Evolutionary conservation across 495 filamentous ascomycete species (phyloP), one percentile per base, ranked within the genome.

Genomic region (Xylaria bambusicola): DNA sequence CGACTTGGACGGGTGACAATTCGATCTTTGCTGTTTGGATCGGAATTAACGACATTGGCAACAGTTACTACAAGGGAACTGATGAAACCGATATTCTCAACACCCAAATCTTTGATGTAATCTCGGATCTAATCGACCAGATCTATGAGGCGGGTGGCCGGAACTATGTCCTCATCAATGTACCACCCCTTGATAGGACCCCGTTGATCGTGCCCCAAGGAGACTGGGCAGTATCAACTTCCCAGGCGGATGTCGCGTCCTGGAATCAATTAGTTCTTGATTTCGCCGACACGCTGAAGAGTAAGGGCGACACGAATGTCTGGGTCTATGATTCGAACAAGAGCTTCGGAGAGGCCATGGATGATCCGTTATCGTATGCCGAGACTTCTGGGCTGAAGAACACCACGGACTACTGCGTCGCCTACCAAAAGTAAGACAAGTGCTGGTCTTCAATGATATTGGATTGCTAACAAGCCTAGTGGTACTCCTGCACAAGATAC

Each of bases 21-120:
- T 76, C 81, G 0, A 76, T 93, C 26, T 89, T 90, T 69, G 82
- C 81, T 2, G 74, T 89, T 42, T 94, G 86, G 80, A 87, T 92
- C 52, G 89, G 90, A 33, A 86, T 94, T 61, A 94, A 94, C 60
- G 90, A 94, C 62, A 79, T 92, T 12, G 87, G 87, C 1, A 87
- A 86, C 66, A 78, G 77, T 20, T 90, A 83, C 71, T 80, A 71
- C 58, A 64, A 73, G n/a, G 70, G 74, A n/a, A 45, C 76, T 49
- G 70, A 70, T 8, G 40, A 56, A 15, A 66, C 63, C 0, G 49
- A 59, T 12, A 66, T 57, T 4, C 69, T 90, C 51, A 77, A 84
- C 24, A 71, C 71, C 6, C 67, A 65, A 26, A 79, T 90, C n/a
- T 82, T 88, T 67, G 72, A 76, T 15, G 78, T 79, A 40, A 89